Conservation (phyloP, 2,329 filamentous ascomycete genomes). For the Fusarium sp. region DNA sequence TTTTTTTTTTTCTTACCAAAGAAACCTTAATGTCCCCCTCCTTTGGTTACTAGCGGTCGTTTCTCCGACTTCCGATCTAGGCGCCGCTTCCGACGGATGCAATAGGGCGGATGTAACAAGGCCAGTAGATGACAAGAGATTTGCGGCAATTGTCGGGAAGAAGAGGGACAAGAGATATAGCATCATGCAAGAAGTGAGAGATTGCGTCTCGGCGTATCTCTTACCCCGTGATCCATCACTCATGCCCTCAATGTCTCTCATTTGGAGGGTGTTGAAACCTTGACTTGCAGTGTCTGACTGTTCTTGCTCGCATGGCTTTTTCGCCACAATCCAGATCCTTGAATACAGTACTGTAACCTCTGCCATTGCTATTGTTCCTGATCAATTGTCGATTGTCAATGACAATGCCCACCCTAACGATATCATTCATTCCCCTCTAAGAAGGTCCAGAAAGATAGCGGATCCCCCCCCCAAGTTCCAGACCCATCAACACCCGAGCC, state of each 20-base stretch:
- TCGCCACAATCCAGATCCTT: slow-evolving; percentile 3
- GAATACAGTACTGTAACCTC: too few species aligned
- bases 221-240: background rate
- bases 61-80: slow-evolving; percentile 30
- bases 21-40: slow-evolving; percentile 6
- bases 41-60: background rate
- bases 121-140: background rate
- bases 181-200: background rate
- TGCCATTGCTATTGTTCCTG: background rate
- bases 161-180: slow-evolving; percentile 26
- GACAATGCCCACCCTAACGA: background rate
- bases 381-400: background rate
- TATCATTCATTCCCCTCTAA: background rate
- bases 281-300: background rate
- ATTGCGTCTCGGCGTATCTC: background rate
- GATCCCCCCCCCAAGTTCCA: background rate
- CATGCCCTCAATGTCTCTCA: slow-evolving; percentile 14
- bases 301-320: slow-evolving; percentile 5
- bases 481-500: background rate
- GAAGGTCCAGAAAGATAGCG: background rate
- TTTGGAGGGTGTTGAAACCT: background rate
- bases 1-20: slow-evolving; percentile 1
- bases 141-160: slow-evolving; percentile 39
- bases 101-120: slow-evolving; percentile 14
- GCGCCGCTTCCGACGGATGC: background rate